These are phyloP conservation scores for Zoysia matrella DNA, from an alignment of 202 grass and related monocot genomes.

Conservation along the genomic window DNA sequence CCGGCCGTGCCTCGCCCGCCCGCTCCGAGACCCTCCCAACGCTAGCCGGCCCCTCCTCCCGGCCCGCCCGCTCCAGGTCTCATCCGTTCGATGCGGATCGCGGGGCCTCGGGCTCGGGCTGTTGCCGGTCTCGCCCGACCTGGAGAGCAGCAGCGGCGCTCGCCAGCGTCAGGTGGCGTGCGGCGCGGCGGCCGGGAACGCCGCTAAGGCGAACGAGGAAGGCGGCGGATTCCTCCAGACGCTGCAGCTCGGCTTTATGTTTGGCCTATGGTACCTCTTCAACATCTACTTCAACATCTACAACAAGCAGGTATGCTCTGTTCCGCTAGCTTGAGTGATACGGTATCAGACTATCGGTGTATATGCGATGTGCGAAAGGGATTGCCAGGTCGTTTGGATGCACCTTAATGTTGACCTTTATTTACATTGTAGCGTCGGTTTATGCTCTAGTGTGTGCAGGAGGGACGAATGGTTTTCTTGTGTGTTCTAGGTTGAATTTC, in stretches of 20 bases:
- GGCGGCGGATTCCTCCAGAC: slow-evolving; percentile 47
- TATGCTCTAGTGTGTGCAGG: too few relatives aligned
- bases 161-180: slow-evolving; percentile 30
- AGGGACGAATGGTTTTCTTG: too few relatives aligned
- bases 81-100: neutral
- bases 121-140: slow-evolving; percentile 8
- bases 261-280: slow-evolving; percentile 93
- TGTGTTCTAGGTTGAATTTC: too few relatives aligned
- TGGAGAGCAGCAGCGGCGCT: neutral
- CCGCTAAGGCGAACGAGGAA: neutral
- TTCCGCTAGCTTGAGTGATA: neutral
- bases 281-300: slow-evolving; percentile 99
- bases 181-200: slow-evolving; percentile 19
- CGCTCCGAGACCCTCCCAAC: slow-evolving; percentile 19
- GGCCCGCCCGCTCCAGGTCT: neutral
- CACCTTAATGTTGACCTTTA: too few relatives aligned
- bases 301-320: slow-evolving; percentile 74
- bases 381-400: too few relatives aligned
- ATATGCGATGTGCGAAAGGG: too few relatives aligned
- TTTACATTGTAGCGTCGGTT: too few relatives aligned
- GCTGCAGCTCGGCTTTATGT: slow-evolving; percentile 72
- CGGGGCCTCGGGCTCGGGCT: slow-evolving; percentile 1
- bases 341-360: neutral
- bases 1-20: slow-evolving; percentile 52
- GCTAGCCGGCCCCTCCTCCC: neutral